Conservation (phyloP, 208 protist species). For the Trypanosoma melophagium region DNA sequence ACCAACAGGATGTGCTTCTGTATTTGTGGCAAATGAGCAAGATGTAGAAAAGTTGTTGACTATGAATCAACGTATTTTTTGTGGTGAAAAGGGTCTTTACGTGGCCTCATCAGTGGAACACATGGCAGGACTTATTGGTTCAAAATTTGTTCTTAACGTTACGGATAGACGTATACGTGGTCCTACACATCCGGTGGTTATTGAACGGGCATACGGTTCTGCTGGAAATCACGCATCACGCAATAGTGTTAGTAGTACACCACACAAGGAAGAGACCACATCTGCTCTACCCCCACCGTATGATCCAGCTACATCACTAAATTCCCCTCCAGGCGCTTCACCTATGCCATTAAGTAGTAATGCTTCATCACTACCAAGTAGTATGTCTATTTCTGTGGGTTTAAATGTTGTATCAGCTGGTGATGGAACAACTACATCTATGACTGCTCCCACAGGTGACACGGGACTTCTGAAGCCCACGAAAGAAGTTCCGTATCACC, state of each 20-base stretch:
- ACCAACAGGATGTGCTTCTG: conserved; percentile 78
- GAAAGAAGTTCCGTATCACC: neutral
- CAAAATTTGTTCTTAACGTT: conserved; percentile 52
- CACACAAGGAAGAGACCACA: neutral
- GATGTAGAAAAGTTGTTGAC: conserved; percentile 49
- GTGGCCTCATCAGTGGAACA: conserved; percentile 51
- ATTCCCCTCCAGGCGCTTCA: neutral
- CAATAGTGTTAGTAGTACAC: conserved; percentile 17
- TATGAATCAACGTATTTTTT: conserved; percentile 84
- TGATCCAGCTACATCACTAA: neutral
- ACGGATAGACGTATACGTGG: conserved; percentile 52
- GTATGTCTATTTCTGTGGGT: conserved; percentile 14
- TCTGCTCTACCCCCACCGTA: conserved; percentile 9
- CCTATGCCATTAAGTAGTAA: conserved; percentile 10
- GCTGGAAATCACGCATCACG: conserved; percentile 10
- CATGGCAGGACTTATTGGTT: conserved; percentile 58
- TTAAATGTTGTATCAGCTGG: neutral
- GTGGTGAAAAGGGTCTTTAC: conserved; percentile 58
- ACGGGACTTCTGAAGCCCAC: too few relatives aligned
- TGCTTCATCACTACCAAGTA: conserved; percentile 25
- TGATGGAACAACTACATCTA: neutral
- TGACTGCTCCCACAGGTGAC: neutral
- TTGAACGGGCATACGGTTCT: conserved; percentile 69
- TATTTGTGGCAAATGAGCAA: conserved; percentile 55
- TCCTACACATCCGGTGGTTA: conserved; percentile 74